phyloP scores from a whole-genome alignment of 345 rosid species.

The Streptanthus diversifolius region DNA sequence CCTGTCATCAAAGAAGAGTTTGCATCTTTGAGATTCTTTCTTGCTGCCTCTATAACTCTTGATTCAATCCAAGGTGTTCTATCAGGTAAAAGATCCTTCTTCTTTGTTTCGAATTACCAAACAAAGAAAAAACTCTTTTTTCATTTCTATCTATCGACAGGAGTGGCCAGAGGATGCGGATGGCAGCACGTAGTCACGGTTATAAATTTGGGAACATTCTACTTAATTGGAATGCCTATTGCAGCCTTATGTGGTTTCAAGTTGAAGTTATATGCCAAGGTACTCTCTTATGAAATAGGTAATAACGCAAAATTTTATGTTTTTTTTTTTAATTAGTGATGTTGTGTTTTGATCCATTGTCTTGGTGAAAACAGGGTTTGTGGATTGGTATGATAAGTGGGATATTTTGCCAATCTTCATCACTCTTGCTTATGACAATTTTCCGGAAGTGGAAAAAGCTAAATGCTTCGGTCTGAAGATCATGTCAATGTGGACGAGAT shows the following conservation, averaged over 20 bases:
- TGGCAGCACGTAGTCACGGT: conserved; percentile 61
- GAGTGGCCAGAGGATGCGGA: conserved; percentile 75
- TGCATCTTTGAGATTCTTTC: conserved; percentile 52
- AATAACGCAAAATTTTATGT: not conserved
- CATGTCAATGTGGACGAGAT: not conserved
- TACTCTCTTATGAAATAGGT: not conserved
- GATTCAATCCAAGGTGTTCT: conserved; percentile 65
- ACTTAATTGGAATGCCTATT: conserved; percentile 48
- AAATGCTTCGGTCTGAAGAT: conserved; percentile 1
- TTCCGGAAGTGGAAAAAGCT: conserved; percentile 49
- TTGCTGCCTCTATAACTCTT: conserved; percentile 49
- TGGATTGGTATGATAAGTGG: conserved; percentile 79
- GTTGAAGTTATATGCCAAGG: conserved; percentile 49
- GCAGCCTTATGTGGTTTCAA: conserved; percentile 52
- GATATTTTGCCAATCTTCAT: conserved; percentile 41
- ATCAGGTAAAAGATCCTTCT: conserved; percentile 40
- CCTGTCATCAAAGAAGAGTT: conserved; percentile 40
- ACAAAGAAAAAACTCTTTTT: not conserved
- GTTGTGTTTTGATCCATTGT: not conserved
- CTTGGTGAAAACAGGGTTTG: conserved; percentile 47
- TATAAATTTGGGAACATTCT: conserved; percentile 56
- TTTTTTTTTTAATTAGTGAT: not conserved
- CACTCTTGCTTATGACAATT: conserved; percentile 43
- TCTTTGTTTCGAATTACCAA: not conserved
- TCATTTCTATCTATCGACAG: conserved; percentile 21